Percentiles rank a stretch among this genome's conserved stretches.
Conservation (phyloP, 441 rosid genomes). For the Francoa sonchifolia region DNA sequence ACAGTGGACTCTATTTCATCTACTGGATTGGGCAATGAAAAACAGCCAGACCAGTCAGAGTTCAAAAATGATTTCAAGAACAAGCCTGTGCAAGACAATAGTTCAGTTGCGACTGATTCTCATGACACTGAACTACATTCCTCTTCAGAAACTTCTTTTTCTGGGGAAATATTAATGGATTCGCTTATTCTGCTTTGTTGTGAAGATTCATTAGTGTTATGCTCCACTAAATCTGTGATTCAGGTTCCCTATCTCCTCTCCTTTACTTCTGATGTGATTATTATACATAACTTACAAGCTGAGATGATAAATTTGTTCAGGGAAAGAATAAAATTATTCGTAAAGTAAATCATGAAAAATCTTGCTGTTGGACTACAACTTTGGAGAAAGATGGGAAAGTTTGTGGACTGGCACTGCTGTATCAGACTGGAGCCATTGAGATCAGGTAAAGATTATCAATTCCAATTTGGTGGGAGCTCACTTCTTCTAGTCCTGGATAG, state of each 20-base stretch:
- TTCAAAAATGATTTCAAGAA: conserved; percentile 14
- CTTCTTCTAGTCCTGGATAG: too few species aligned
- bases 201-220: conserved; percentile 36
- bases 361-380: conserved; percentile 53
- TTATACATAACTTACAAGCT: conserved; percentile 15
- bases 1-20: conserved; percentile 24
- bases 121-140: conserved; percentile 14
- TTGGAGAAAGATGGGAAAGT: conserved; percentile 34
- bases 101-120: conserved; percentile 15
- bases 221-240: conserved; percentile 35
- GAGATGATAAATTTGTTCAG: conserved; percentile 20
- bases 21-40: conserved; percentile 15
- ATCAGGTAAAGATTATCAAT: conserved; percentile 54
- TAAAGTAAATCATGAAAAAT: conserved; percentile 40
- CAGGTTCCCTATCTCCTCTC: conserved; percentile 28
- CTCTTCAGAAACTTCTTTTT: conserved; percentile 17
- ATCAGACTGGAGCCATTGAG: conserved; percentile 48
- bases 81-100: conserved; percentile 16
- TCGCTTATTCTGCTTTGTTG: conserved; percentile 41
- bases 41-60: conserved; percentile 16
- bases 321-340: conserved; percentile 36
- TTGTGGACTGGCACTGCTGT: conserved; percentile 35
- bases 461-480: too few species aligned
- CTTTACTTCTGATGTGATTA: conserved; percentile 7
- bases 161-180: conserved; percentile 21